Evolutionary conservation across 2,329 filamentous ascomycete species (phyloP).

Genomic region (Apiospora malaysiana): DNA sequence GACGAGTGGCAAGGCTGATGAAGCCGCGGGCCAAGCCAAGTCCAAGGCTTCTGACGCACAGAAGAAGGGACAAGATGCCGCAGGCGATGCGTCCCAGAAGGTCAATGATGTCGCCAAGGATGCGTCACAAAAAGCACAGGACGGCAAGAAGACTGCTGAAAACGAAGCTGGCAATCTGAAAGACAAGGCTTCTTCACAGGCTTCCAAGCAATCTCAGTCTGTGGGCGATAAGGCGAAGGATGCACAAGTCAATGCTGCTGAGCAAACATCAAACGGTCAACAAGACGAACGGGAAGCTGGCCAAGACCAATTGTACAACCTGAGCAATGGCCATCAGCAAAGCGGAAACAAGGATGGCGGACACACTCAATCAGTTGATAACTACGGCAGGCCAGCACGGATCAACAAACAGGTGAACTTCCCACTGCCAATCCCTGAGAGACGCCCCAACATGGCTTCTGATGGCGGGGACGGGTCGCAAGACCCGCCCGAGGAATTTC

Average conservation of each 20-base stretch:
- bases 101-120: not conserved
- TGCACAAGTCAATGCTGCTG: not conserved
- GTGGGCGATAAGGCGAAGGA: not conserved
- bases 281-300: not conserved
- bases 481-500: slow-evolving; percentile 40
- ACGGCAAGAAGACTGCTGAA: not conserved
- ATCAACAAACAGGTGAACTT: slow-evolving; percentile 40
- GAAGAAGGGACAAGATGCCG: slow-evolving; percentile 8
- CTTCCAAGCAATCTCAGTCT: not conserved
- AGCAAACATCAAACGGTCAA: not conserved
- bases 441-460: slow-evolving; percentile 22
- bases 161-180: not conserved
- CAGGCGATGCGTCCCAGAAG: not conserved
- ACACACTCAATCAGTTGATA: slow-evolving; percentile 31
- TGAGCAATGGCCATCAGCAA: slow-evolving; percentile 8
- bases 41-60: not conserved
- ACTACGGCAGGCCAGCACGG: slow-evolving; percentile 39
- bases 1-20: slow-evolving; percentile 30
- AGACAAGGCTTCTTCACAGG: not conserved
- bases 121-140: not conserved
- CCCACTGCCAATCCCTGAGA: slow-evolving; percentile 36
- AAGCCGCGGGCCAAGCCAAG: slow-evolving; percentile 23
- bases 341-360: not conserved
- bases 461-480: slow-evolving; percentile 32
- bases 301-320: slow-evolving; percentile 4